Percentiles rank a stretch among this genome's conserved stretches.
phyloP scores from a whole-genome alignment of 2,329 filamentous ascomycete genomes.

The Beauveria caledonica region DNA sequence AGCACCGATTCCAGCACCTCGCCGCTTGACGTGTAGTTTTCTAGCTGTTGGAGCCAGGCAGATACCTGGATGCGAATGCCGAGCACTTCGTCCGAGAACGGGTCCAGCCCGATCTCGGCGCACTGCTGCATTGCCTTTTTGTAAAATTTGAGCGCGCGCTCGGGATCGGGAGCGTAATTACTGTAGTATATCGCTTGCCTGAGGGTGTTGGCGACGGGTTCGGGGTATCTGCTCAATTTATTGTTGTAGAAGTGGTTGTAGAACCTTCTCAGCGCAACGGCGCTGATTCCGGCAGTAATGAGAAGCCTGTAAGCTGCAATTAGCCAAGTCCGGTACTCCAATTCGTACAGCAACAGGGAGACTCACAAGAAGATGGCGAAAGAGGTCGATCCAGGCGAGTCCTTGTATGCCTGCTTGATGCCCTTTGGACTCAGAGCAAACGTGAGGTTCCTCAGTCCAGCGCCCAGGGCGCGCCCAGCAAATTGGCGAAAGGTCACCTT shows the following conservation, averaged over 20 bases:
- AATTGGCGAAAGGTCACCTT: constrained; percentile 26
- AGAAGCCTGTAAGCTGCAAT: constrained; percentile 19
- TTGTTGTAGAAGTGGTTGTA: constrained; percentile 47
- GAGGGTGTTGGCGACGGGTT: constrained; percentile 66
- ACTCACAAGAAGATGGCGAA: constrained; percentile 26
- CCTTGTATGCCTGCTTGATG: constrained; percentile 26
- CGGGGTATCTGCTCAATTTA: constrained; percentile 53
- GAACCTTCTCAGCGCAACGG: constrained; percentile 33
- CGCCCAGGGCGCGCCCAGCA: constrained; percentile 22
- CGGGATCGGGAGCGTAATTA: constrained; percentile 65
- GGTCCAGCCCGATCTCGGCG: constrained; percentile 68
- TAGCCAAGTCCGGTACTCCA: not conserved
- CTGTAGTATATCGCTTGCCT: constrained; percentile 82
- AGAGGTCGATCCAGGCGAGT: constrained; percentile 23
- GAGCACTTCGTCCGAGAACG: constrained; percentile 83
- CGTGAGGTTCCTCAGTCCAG: constrained; percentile 26
- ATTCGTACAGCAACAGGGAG: not conserved
- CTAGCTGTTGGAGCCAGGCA: constrained; percentile 68
- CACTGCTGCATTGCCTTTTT: constrained; percentile 69
- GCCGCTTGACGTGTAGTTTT: constrained; percentile 61
- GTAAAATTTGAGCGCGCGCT: constrained; percentile 76
- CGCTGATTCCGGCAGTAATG: constrained; percentile 22
- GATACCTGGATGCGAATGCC: constrained; percentile 81
- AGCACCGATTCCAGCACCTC: constrained; percentile 72
- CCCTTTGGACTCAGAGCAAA: constrained; percentile 28